phyloP scores from a whole-genome alignment of 2,329 filamentous ascomycete species.

The Fusarium humuli region DNA sequence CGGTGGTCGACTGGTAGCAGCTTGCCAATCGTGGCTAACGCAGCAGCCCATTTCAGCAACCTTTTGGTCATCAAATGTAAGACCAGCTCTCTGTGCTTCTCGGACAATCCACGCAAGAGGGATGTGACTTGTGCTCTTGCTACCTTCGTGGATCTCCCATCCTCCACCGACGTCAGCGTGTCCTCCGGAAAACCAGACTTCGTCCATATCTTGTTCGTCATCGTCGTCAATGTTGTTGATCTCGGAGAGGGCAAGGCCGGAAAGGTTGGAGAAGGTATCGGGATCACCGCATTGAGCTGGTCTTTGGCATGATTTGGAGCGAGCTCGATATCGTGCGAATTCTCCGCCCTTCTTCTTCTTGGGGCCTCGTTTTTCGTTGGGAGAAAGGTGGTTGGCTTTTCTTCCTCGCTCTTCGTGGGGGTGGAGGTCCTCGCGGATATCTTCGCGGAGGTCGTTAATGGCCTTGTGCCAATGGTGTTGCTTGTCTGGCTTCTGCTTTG shows the following conservation, averaged over 20 bases:
- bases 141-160: slow-evolving; percentile 69
- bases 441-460: slow-evolving; percentile 37
- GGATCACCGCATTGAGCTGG: slow-evolving; percentile 34
- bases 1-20: slow-evolving; percentile 18
- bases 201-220: slow-evolving; percentile 76
- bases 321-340: slow-evolving; percentile 57
- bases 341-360: slow-evolving; percentile 7
- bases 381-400: slow-evolving; percentile 23
- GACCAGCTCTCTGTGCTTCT: slow-evolving; percentile 70
- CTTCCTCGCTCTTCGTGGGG: slow-evolving; percentile 35
- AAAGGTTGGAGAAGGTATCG: slow-evolving; percentile 48
- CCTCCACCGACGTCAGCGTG: slow-evolving; percentile 85
- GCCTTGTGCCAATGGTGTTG: slow-evolving; percentile 45
- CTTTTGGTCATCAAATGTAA: slow-evolving; percentile 77
- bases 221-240: slow-evolving; percentile 58
- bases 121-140: slow-evolving; percentile 74
- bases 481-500: slow-evolving; percentile 27
- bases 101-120: slow-evolving; percentile 78
- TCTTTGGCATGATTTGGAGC: slow-evolving; percentile 54
- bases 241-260: slow-evolving; percentile 46
- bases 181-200: slow-evolving; percentile 83
- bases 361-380: slow-evolving; percentile 13
- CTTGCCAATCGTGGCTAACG: slow-evolving; percentile 15
- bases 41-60: slow-evolving; percentile 73
- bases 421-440: slow-evolving; percentile 30